These are phyloP conservation scores for Cercophora scortea DNA, from an alignment of 495 filamentous ascomycete species.

Conservation along the genomic window DNA sequence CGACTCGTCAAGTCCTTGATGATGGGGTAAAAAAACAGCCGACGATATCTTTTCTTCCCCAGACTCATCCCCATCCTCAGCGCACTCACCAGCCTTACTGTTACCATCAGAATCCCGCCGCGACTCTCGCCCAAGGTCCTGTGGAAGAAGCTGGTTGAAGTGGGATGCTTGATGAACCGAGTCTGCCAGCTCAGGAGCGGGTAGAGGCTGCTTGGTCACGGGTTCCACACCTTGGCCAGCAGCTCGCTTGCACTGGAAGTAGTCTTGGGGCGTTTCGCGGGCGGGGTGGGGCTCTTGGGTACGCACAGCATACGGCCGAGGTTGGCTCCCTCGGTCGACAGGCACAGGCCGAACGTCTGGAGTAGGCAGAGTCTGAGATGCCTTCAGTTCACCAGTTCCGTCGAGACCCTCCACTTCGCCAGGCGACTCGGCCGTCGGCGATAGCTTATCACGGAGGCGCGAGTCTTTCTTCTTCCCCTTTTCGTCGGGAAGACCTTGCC, in stretches of 20 bases:
- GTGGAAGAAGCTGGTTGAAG: background rate
- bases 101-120: slow-evolving; percentile 22
- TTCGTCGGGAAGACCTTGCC: slow-evolving; percentile 67
- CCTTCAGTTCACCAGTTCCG: background rate
- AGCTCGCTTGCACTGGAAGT: slow-evolving; percentile 6
- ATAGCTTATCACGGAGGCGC: slow-evolving; percentile 24
- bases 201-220: slow-evolving; percentile 1
- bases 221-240: background rate
- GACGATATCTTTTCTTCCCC: slow-evolving; percentile 92
- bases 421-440: slow-evolving; percentile 15
- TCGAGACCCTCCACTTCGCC: slow-evolving; percentile 5
- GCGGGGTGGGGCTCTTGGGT: slow-evolving; percentile 8
- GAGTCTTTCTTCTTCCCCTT: slow-evolving; percentile 37
- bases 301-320: slow-evolving; percentile 8
- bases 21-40: slow-evolving; percentile 87
- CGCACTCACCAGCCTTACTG: slow-evolving; percentile 30
- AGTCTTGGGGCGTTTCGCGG: slow-evolving; percentile 14
- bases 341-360: slow-evolving; percentile 3
- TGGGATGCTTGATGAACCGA: slow-evolving; percentile 5
- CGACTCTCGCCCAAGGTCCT: slow-evolving; percentile 8
- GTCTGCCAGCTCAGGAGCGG: background rate
- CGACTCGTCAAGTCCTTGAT: slow-evolving; percentile 54
- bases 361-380: background rate
- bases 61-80: slow-evolving; percentile 71
- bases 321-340: slow-evolving; percentile 2